Evolutionary conservation across 169 alveolate genomes (phyloP), one percentile per base, ranked within the genome.

Genomic region (Theileria annulata): DNA sequence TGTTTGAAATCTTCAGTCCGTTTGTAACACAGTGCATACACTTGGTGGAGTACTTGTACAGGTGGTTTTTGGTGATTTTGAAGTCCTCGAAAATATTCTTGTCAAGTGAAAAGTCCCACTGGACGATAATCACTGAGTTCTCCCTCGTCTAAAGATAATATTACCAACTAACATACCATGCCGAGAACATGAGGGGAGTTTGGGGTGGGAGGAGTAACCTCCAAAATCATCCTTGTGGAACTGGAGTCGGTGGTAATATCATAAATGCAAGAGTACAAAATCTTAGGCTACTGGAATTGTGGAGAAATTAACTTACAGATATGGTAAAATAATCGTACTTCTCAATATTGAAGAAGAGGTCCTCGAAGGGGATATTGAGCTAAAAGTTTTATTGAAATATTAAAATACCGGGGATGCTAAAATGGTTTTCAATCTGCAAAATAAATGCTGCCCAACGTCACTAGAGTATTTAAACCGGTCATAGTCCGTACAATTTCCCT

Each of bases 61-160:
- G 63, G 70, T 78, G 86, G 25, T 28, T 13, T 21, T 67, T 71
- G 49, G 62, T 51, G 60, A 84, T 73, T 25, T 74, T 71, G 79
- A 19, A 84, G 42, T 84, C 87, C 49, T 84, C 90, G 42, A 84
- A 84, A 9, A 84, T 77, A 58, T 76, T 71, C 23, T 31, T 59
- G 63, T 84, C 87, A 42, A 66, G 73, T 71, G 81, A 74, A 77
- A 84, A 84, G 75, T 84, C 87, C 90, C 90, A 84, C 30, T 84
- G 79, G 25, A 77, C 19, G 15, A 85, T 63, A 27, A 84, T 77
- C 30, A 87, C 60, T n/a, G 90, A 35, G 27, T 35, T 59, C 25
- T 80, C 87, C n/a, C 83, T 63, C 12, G 79, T 85, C 90, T 84
- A 33, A n/a, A 13, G 13, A 35, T 13, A 13, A n/a, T 25, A 12